Percentiles rank a stretch among this genome's conserved stretches.
Conservation (phyloP, 116 monocot species). For the Dioscorea cayenensis region DNA sequence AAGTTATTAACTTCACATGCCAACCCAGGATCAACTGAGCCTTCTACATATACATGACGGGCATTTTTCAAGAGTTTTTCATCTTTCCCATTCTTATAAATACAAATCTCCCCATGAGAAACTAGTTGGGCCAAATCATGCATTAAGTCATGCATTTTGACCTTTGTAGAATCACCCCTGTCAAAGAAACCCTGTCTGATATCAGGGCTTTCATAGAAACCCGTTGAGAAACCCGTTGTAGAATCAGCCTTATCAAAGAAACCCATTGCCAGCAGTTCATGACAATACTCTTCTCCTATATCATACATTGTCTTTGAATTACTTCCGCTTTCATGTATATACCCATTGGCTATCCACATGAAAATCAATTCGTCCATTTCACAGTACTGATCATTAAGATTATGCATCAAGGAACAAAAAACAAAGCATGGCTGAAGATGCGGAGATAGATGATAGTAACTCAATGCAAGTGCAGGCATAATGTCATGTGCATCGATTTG, state of each 20-base stretch:
- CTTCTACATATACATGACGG: not conserved
- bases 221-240: too few relatives aligned
- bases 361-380: not conserved
- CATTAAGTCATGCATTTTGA: not conserved
- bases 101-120: too few relatives aligned
- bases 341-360: constrained; percentile 1
- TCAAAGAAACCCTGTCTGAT: constrained; percentile 7
- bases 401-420: not conserved
- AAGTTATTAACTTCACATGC: not conserved
- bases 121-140: not conserved
- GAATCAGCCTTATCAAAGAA: not conserved
- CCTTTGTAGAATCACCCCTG: too few relatives aligned
- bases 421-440: constrained; percentile 8
- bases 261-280: not conserved
- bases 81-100: too few relatives aligned
- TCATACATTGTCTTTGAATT: not conserved
- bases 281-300: not conserved
- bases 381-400: too few relatives aligned
- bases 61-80: too few relatives aligned
- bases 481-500: too few relatives aligned
- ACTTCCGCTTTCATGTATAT: not conserved
- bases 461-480: too few relatives aligned
- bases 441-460: not conserved
- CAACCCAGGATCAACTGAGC: not conserved
- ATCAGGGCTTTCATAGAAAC: too few relatives aligned